Evolutionary conservation across 768 basidiomycete species (phyloP), one percentile per base, ranked within the genome.

Genomic region (Xanthoconium purpureum): DNA sequence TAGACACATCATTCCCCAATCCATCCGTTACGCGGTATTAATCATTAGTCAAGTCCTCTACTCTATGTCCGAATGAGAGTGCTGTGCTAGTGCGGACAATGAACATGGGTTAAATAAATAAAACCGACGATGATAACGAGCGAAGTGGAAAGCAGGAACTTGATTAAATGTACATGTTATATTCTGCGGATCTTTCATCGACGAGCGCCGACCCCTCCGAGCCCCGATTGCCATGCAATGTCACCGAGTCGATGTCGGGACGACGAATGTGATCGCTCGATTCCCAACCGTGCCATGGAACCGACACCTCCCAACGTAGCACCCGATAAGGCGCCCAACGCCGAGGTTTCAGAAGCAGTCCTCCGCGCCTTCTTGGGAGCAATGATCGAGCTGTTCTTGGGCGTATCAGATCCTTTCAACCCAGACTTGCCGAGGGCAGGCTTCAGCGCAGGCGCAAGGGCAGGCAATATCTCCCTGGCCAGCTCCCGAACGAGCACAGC

Each of bases 401-500:
- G 73, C 28, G 73, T 72, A 29, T 77, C 75, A 40, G 64, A 43
- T 14, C 73, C 73, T 44, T 66, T 75, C 42, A 61, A 36, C 37
- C 59, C 60, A n/a, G 57, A 57, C 48, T 71, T 76, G 20, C 69
- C 61, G 5, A 63, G 63, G 0, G 72, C 74, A 12, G 88, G 88
- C 66, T 78, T 84, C 63, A 91, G 71, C 7, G 80, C 90, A 3
- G 91, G 89, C 37, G 82, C 81, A 42, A 94, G 78, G 0, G 85
- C 80, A 0, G 91, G 91, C 24, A 91, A 76, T 56, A 94, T 91
- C 71, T 94, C 91, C 63, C 88, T 80, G 18, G 93, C 93, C 44
- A 97, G 73, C 70, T 98, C 91, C 55, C 91, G 80, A 17, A 97
- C 94, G 30, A 99, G 80, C 17, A 98, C 88, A 0, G 96, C 94